Percentiles rank a stretch among this genome's conserved stretches.
These are phyloP conservation scores for Sophora flavescens DNA, from an alignment of 306 rosid species.

Conservation along the genomic window DNA sequence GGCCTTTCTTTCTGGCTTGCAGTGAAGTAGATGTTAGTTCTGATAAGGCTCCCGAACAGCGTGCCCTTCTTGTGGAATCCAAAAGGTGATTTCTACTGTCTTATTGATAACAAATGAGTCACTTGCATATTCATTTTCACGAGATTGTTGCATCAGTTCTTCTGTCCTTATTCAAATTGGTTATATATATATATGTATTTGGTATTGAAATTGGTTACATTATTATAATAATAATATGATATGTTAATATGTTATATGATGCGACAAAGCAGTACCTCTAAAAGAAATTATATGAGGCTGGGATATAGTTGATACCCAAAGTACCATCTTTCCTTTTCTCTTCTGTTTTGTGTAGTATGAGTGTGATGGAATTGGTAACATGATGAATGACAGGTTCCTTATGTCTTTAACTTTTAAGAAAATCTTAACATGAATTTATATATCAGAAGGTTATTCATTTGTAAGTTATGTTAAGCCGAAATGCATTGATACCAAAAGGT, in stretches of 20 bases:
- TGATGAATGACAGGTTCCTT: background rate
- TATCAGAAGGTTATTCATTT: slow-evolving; percentile 3
- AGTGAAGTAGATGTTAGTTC: slow-evolving; percentile 66
- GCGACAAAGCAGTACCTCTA: background rate
- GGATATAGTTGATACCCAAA: slow-evolving; percentile 18
- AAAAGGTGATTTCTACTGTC: slow-evolving; percentile 67
- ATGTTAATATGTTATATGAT: slow-evolving; percentile 21
- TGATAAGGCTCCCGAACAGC: slow-evolving; percentile 74
- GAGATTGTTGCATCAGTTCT: slow-evolving; percentile 4
- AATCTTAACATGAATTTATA: background rate
- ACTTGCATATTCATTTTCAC: slow-evolving; percentile 6
- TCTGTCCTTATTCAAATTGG: background rate
- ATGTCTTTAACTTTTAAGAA: slow-evolving; percentile 24
- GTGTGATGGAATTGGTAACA: background rate
- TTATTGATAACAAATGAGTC: slow-evolving; percentile 25
- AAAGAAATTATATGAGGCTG: slow-evolving; percentile 5
- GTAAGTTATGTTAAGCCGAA: slow-evolving; percentile 15
- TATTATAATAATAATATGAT: too few relatives aligned
- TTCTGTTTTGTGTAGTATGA: background rate
- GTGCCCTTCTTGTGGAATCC: slow-evolving; percentile 82
- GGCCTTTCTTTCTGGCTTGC: slow-evolving; percentile 44
- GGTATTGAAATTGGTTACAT: too few relatives aligned
- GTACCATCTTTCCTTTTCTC: background rate
- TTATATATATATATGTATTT: background rate
- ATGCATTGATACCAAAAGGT: slow-evolving; percentile 24